Percentiles rank a stretch among this genome's conserved stretches.
Conservation (phyloP, 2,329 filamentous ascomycete species). For the Ceratocystis cubensis region DNA sequence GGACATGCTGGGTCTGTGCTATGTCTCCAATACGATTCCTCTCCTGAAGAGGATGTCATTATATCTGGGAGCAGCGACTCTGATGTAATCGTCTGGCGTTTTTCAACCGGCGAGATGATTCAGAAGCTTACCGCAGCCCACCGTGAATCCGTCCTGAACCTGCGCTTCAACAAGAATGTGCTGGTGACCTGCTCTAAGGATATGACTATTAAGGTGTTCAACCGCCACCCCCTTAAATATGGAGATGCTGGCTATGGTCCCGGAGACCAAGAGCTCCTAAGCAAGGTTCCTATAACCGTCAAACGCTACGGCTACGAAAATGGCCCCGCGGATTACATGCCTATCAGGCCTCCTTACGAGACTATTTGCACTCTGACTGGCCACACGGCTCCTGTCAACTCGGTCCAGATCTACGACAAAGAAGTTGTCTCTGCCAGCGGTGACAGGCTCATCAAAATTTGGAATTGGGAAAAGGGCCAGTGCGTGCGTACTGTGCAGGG, state of each 20-base stretch:
- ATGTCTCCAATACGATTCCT: constrained; percentile 87
- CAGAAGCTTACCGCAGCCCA: constrained; percentile 68
- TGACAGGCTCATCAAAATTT: constrained; percentile 85
- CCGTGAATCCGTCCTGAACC: constrained; percentile 80
- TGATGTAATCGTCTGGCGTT: constrained; percentile 80
- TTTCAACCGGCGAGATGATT: constrained; percentile 76
- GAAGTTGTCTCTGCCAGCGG: constrained; percentile 92
- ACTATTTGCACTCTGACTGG: constrained; percentile 70
- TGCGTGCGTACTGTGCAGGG: constrained; percentile 70
- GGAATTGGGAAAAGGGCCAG: constrained; percentile 71
- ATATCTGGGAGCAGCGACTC: constrained; percentile 91
- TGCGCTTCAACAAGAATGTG: constrained; percentile 82
- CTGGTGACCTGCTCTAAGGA: constrained; percentile 96
- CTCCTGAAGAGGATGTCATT: constrained; percentile 78
- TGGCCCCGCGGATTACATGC: constrained; percentile 35
- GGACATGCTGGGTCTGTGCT: constrained; percentile 80
- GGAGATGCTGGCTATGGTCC: constrained; percentile 45
- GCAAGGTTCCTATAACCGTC: constrained; percentile 40
- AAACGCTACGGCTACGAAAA: constrained; percentile 44
- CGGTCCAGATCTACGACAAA: constrained; percentile 74
- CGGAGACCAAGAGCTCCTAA: constrained; percentile 28
- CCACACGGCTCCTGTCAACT: constrained; percentile 86
- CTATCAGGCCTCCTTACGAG: constrained; percentile 52
- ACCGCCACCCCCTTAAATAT: constrained; percentile 53
- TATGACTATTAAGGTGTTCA: constrained; percentile 94